Evolutionary conservation across 192 early-diverging fungal genomes (phyloP), one percentile per base, ranked within the genome.

Genomic region (Podila verticillata): DNA sequence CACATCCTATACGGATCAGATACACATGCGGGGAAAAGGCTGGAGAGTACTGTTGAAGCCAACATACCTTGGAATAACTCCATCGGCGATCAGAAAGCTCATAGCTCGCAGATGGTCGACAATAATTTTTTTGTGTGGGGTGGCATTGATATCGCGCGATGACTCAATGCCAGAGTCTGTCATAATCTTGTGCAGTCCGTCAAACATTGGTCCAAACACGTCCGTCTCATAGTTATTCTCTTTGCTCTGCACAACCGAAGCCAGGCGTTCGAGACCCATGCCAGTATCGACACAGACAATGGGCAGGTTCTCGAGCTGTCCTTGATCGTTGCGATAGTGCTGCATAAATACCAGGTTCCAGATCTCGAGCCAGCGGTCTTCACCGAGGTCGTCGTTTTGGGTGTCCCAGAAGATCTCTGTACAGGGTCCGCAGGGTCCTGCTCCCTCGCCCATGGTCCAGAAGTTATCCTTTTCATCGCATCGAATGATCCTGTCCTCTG

Each of bases 371-470:
- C 87, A 91, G 8, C 88, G 70, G 51, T 73, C 79, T 20, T 88
- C 86, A 3, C 73, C 75, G 8, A 84, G 31, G 4, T 77, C 70
- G n/a, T 75, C 74, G 31, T 82, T 57, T 47, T 66, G 61, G 20
- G 87, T 88, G 61, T 91, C 90, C 87, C 88, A 91, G 73, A 88
- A 91, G 20, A 91, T 89, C 39, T 91, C 90, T 22, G 87, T 87
- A 48, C 88, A 89, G 1, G 90, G 86, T 5, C 90, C 88, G 71
- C 88, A 91, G 10, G 90, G 90, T 39, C 90, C 87, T 49, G 85
- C 82, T 28, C 86, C 88, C 68, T 91, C 87, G 9, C 89, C 89
- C 90, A 91, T 90, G 6, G 84, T 72, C 87, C 90, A 91, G 63
- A 89, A 90, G 66, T 91, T 90, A 70, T 89, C 89, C 65, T 86